These are phyloP conservation scores for Umbelopsis sp. DNA, from an alignment of 371 early-diverging fungal genomes.

Conservation along the genomic window DNA sequence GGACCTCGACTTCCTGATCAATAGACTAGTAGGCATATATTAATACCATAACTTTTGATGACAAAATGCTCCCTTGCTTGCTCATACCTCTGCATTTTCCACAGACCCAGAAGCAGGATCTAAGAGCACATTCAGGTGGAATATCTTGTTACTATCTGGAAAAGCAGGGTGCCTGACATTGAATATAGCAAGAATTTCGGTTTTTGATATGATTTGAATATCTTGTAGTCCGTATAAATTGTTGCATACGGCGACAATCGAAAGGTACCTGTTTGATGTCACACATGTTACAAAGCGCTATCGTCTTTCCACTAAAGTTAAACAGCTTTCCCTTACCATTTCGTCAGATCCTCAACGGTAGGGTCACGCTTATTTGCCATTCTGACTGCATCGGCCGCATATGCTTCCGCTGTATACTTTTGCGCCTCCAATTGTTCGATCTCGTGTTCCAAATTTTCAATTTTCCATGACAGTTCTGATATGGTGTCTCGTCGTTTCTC, in stretches of 20 bases:
- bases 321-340: slow-evolving; percentile 7
- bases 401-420: not conserved
- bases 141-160: not conserved
- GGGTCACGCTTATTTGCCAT: slow-evolving; percentile 11
- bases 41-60: not conserved
- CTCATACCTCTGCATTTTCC: slow-evolving; percentile 4
- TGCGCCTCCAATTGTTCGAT: slow-evolving; percentile 5
- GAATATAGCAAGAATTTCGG: not conserved
- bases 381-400: slow-evolving; percentile 18
- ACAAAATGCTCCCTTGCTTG: not conserved
- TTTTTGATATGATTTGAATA: slow-evolving; percentile 4
- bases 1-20: not conserved
- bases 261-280: slow-evolving; percentile 33
- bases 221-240: not conserved
- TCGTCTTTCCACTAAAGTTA: not conserved
- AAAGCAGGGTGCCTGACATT: not conserved
- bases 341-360: slow-evolving; percentile 6
- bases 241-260: slow-evolving; percentile 34
- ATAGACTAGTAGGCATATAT: not conserved
- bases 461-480: slow-evolving; percentile 15
- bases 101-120: not conserved
- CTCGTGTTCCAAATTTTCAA: slow-evolving; percentile 15
- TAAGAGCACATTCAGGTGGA: slow-evolving; percentile 1
- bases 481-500: slow-evolving; percentile 19
- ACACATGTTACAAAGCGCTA: not conserved